phyloP scores from a whole-genome alignment of 257 asterid genomes.

The Solanum piurae region DNA sequence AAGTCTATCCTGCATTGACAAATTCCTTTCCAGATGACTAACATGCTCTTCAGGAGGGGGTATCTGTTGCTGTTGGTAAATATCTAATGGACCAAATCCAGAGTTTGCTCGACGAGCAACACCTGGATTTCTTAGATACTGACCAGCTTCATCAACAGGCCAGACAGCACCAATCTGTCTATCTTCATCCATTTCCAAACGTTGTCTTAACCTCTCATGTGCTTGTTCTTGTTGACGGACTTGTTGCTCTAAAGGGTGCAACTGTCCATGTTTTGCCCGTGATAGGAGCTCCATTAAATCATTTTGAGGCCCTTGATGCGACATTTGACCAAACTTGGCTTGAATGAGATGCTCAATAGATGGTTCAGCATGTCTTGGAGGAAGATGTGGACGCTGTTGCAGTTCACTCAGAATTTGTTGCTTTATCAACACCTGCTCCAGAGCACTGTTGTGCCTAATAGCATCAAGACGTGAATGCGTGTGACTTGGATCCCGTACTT shows the following conservation, averaged over 20 bases:
- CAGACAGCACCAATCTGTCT: slow-evolving; percentile 52
- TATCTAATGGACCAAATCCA: slow-evolving; percentile 64
- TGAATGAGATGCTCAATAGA: slow-evolving; percentile 80
- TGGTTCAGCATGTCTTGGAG: slow-evolving; percentile 63
- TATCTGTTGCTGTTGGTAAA: slow-evolving; percentile 53
- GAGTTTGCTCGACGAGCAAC: slow-evolving; percentile 42
- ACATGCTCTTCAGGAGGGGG: slow-evolving; percentile 64
- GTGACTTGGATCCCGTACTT: slow-evolving; percentile 58
- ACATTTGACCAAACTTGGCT: slow-evolving; percentile 63
- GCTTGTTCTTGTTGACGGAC: slow-evolving; percentile 68
- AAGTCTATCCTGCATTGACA: slow-evolving; percentile 61
- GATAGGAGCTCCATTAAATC: slow-evolving; percentile 69
- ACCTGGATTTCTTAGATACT: slow-evolving; percentile 52
- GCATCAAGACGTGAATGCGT: slow-evolving; percentile 63
- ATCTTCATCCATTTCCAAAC: slow-evolving; percentile 81
- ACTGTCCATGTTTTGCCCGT: slow-evolving; percentile 66
- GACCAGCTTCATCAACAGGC: slow-evolving; percentile 68
- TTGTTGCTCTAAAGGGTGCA: slow-evolving; percentile 78
- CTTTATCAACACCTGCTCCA: slow-evolving; percentile 66
- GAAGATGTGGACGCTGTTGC: slow-evolving; percentile 62
- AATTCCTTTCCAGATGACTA: slow-evolving; percentile 53
- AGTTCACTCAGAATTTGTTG: slow-evolving; percentile 72
- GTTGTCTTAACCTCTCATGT: slow-evolving; percentile 83
- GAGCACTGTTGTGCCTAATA: slow-evolving; percentile 49
- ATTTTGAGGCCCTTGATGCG: slow-evolving; percentile 54